Percentiles rank a stretch among this genome's conserved stretches.
Evolutionary conservation across 2,329 filamentous ascomycete genomes (phyloP).

Genomic region (Aspergillus awamori): DNA sequence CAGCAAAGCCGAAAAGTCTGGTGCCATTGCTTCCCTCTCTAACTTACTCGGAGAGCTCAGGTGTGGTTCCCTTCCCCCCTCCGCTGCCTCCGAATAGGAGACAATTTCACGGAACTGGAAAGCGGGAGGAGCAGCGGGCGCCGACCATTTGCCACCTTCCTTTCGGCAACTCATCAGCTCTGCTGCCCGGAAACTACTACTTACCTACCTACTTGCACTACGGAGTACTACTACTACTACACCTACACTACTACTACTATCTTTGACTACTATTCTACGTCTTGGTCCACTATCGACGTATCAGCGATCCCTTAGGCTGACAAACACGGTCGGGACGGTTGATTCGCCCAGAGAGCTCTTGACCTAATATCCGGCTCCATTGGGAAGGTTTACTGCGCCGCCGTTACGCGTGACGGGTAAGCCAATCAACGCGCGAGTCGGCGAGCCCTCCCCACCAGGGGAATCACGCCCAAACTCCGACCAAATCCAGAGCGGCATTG

Average conservation of each 20-base stretch:
- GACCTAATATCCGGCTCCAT: slow-evolving; percentile 8
- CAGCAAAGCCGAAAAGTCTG: slow-evolving; percentile 9
- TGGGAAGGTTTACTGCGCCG: slow-evolving; percentile 13
- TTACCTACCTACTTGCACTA: too few species aligned
- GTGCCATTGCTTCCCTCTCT: not conserved
- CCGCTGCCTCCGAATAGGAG: not conserved
- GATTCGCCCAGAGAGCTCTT: slow-evolving; percentile 12
- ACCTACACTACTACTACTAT: too few species aligned
- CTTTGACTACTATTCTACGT: not conserved
- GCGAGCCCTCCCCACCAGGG: slow-evolving; percentile 7
- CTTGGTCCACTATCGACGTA: slow-evolving; percentile 12
- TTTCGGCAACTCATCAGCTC: not conserved
- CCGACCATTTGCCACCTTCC: slow-evolving; percentile 3
- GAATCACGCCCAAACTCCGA: slow-evolving; percentile 10
- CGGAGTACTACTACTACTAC: not conserved
- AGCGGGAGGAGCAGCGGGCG: not conserved
- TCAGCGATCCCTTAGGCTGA: slow-evolving; percentile 16
- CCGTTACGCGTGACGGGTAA: slow-evolving; percentile 13
- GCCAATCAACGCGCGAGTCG: slow-evolving; percentile 16
- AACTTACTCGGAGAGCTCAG: not conserved
- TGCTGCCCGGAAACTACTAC: slow-evolving; percentile 1
- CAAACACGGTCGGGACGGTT: slow-evolving; percentile 13
- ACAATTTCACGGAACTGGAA: not conserved
- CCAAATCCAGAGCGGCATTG: slow-evolving; percentile 16
- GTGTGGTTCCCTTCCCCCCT: slow-evolving; percentile 7